Conservation (phyloP, 2,329 filamentous ascomycete species). For the Acrocalymma vagum region DNA sequence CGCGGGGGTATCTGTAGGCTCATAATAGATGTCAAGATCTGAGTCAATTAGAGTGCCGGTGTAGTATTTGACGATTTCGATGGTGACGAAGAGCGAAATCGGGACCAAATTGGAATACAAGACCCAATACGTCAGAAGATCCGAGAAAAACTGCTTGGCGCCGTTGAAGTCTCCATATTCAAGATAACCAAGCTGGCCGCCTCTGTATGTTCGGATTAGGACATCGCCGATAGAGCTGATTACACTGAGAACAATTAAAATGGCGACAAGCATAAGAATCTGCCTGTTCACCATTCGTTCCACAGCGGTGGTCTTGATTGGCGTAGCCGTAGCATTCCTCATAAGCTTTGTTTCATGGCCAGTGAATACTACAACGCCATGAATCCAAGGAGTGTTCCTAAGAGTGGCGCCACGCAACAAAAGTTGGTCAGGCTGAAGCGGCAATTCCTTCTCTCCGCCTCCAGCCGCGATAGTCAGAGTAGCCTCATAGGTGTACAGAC, state of each 20-base stretch:
- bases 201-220: constrained; percentile 71
- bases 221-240: constrained; percentile 93
- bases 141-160: constrained; percentile 86
- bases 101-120: constrained; percentile 95
- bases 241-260: constrained; percentile 84
- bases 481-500: constrained; percentile 96
- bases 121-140: constrained; percentile 98
- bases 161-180: constrained; percentile 67
- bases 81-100: constrained; percentile 96
- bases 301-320: constrained; percentile 97
- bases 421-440: constrained; percentile 90
- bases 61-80: constrained; percentile 98
- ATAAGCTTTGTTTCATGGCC: constrained; percentile 99
- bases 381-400: constrained; percentile 95
- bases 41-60: constrained; percentile 98
- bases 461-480: constrained; percentile 90
- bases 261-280: constrained; percentile 86
- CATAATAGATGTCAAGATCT: constrained; percentile 97
- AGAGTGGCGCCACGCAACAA: constrained; percentile 91
- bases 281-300: constrained; percentile 93
- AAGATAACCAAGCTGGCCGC: constrained; percentile 76
- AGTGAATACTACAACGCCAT: constrained; percentile 95
- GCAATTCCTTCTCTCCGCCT: constrained; percentile 90
- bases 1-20: constrained; percentile 92
- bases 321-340: constrained; percentile 95